Evolutionary conservation across 352 stramenopile genomes (phyloP).

Genomic region (Lagenidium giganteum): DNA sequence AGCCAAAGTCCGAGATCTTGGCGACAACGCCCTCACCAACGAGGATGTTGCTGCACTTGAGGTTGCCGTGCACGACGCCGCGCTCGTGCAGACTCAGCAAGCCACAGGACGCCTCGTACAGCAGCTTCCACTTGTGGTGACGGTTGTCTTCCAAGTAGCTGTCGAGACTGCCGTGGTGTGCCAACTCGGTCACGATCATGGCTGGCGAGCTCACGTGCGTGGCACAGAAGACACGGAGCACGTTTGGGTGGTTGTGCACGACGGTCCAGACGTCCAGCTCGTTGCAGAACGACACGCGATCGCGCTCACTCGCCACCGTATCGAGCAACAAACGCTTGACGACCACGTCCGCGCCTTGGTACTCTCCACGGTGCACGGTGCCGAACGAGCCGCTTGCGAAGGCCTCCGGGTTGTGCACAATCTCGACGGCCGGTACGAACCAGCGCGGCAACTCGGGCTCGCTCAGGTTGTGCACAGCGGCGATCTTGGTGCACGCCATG

Average conservation of each 20-base stretch:
- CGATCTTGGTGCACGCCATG: no score
- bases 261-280: constrained; percentile 18
- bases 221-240: constrained; percentile 16
- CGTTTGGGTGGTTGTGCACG: constrained; percentile 16
- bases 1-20: constrained; percentile 38
- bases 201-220: constrained; percentile 14
- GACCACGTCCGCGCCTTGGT: neutral
- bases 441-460: neutral
- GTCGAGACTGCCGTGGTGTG: constrained; percentile 10
- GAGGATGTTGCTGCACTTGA: constrained; percentile 28
- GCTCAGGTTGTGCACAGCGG: no score
- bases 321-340: constrained; percentile 1
- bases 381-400: constrained; percentile 2
- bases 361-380: neutral
- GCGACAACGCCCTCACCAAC: constrained; percentile 20
- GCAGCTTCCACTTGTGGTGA: constrained; percentile 1
- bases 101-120: constrained; percentile 21
- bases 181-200: constrained; percentile 18
- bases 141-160: neutral
- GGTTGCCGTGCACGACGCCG: constrained; percentile 25
- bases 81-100: constrained; percentile 45
- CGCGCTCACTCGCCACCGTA: neutral
- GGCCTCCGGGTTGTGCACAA: neutral
- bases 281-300: neutral
- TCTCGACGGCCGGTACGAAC: constrained; percentile 1